phyloP scores from a whole-genome alignment of 2,329 filamentous ascomycete species.

The Sporothrix variecibatus region DNA sequence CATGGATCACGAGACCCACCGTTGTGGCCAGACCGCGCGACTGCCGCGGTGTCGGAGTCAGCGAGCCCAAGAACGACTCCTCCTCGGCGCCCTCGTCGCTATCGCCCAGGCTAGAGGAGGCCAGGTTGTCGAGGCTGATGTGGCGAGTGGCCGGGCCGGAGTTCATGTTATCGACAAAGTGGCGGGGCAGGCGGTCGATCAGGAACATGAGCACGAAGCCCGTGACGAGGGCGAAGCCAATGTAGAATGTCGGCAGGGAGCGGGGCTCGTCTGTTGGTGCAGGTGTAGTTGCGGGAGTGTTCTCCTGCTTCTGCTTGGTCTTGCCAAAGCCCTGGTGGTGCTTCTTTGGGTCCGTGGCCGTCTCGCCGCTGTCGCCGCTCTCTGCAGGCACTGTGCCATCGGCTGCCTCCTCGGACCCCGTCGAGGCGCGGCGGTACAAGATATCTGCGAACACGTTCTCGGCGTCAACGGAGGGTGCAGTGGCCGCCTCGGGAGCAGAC shows the following conservation, averaged over 20 bases:
- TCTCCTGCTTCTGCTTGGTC: slow-evolving; percentile 36
- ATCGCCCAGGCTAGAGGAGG: slow-evolving; percentile 36
- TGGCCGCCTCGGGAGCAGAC: neutral
- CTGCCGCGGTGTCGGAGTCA: slow-evolving; percentile 59
- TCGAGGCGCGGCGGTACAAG: neutral
- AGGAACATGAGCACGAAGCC: slow-evolving; percentile 98
- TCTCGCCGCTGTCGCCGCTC: neutral
- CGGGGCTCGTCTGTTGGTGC: slow-evolving; percentile 34
- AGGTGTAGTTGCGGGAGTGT: slow-evolving; percentile 28
- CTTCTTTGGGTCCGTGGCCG: neutral
- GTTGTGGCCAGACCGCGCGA: slow-evolving; percentile 77
- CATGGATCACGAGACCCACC: slow-evolving; percentile 92
- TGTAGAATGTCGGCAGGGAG: slow-evolving; percentile 67
- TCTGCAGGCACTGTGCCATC: neutral
- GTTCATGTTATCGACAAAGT: slow-evolving; percentile 66
- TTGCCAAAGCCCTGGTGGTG: slow-evolving; percentile 13
- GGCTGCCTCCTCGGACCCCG: neutral
- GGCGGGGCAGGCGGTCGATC: slow-evolving; percentile 80
- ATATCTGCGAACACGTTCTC: neutral
- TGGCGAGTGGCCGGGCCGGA: slow-evolving; percentile 71
- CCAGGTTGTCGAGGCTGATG: slow-evolving; percentile 84
- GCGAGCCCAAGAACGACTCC: slow-evolving; percentile 60
- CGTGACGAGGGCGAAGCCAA: slow-evolving; percentile 81
- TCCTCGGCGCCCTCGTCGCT: slow-evolving; percentile 41
- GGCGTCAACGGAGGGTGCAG: neutral